Evolutionary conservation across 1,139 yeast species (phyloP).

Genomic region (Debaryomycetaceae sp.): DNA sequence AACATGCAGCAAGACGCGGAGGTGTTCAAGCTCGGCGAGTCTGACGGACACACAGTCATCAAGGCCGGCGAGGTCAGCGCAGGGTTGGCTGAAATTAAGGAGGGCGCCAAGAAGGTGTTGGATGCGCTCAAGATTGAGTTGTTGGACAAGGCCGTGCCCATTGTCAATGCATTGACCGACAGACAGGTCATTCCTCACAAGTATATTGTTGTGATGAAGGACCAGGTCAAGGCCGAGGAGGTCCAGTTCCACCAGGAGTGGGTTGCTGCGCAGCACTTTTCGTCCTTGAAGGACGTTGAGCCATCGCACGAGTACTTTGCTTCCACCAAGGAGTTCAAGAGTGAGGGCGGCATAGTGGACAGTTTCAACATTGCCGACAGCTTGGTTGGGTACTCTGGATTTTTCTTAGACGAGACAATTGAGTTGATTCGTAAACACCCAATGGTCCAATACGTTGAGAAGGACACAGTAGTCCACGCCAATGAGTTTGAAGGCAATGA

Average conservation of each 20-base stretch:
- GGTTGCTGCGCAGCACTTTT: slow-evolving; percentile 50
- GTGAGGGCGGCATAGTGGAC: slow-evolving; percentile 62
- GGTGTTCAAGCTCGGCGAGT: slow-evolving; percentile 8
- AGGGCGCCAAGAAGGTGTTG: background rate
- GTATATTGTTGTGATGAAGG: slow-evolving; percentile 80
- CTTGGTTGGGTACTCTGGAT: slow-evolving; percentile 69
- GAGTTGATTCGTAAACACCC: slow-evolving; percentile 70
- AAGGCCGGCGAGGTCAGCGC: slow-evolving; percentile 4
- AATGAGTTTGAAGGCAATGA: slow-evolving; percentile 42
- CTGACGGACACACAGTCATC: slow-evolving; percentile 6
- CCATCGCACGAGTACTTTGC: slow-evolving; percentile 40
- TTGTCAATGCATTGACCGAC: slow-evolving; percentile 36
- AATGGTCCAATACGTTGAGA: slow-evolving; percentile 73
- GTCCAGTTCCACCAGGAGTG: slow-evolving; percentile 62
- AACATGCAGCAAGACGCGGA: slow-evolving; percentile 42
- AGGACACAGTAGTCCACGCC: slow-evolving; percentile 72
- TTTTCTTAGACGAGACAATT: slow-evolving; percentile 67
- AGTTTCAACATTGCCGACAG: slow-evolving; percentile 56
- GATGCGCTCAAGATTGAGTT: slow-evolving; percentile 1
- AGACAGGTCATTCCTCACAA: slow-evolving; percentile 64
- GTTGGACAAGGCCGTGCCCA: slow-evolving; percentile 34
- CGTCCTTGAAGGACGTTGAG: slow-evolving; percentile 22
- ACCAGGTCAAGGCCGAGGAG: slow-evolving; percentile 47
- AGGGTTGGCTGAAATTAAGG: background rate
- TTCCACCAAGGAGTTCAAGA: slow-evolving; percentile 26